phyloP scores from a whole-genome alignment of 106 monocot genomes.

The Dendrobium chrysotoxum region DNA sequence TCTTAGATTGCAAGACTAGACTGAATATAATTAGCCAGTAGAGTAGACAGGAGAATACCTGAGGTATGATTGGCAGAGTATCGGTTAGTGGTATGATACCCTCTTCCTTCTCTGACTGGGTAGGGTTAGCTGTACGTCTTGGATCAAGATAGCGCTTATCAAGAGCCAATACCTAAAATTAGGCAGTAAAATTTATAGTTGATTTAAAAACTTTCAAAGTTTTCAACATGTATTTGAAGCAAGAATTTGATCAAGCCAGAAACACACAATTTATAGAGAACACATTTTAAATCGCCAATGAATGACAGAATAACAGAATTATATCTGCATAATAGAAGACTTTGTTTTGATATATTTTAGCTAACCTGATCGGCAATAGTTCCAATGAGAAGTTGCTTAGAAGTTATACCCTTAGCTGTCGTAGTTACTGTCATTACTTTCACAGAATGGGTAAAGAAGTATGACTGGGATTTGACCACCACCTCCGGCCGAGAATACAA shows the following conservation, averaged over 20 bases:
- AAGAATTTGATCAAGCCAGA: background rate
- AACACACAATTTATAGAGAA: background rate
- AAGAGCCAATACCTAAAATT: conserved; percentile 70
- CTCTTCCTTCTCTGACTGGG: conserved; percentile 86
- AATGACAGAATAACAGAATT: background rate
- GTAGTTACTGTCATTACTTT: conserved; percentile 75
- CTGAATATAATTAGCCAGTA: background rate
- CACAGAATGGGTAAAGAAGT: conserved; percentile 93
- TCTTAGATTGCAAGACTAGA: background rate
- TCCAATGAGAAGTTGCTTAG: conserved; percentile 94
- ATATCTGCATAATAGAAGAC: background rate
- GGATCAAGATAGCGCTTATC: conserved; percentile 97
- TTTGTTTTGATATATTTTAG: background rate
- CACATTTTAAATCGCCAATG: background rate
- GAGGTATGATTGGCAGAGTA: conserved; percentile 86
- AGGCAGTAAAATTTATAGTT: background rate
- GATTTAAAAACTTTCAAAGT: background rate
- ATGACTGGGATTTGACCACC: conserved; percentile 74
- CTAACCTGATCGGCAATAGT: conserved; percentile 85
- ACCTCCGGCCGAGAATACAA: conserved; percentile 80
- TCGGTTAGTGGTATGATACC: conserved; percentile 93
- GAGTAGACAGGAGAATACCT: conserved; percentile 34
- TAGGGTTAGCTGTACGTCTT: conserved; percentile 69
- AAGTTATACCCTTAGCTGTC: conserved; percentile 94
- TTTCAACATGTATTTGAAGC: background rate